Evolutionary conservation across 2,329 filamentous ascomycete genomes (phyloP).

Genomic region (Arthroderma sp.): DNA sequence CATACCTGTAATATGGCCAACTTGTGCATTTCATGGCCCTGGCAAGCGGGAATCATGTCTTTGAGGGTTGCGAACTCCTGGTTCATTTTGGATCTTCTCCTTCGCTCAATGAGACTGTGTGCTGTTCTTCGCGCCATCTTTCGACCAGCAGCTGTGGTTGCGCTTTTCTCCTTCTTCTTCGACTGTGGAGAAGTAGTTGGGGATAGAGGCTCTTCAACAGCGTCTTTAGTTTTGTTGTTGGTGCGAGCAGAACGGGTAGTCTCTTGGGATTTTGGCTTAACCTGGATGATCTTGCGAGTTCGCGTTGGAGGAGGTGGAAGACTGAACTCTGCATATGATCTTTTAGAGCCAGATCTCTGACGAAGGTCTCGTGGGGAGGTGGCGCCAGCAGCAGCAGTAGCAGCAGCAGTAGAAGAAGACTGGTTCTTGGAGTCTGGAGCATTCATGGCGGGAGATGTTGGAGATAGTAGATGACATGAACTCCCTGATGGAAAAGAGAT

Average conservation of each 20-base stretch:
- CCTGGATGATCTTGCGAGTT: constrained; percentile 93
- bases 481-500: constrained; percentile 20
- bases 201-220: constrained; percentile 11
- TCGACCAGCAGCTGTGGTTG: constrained; percentile 63
- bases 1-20: constrained; percentile 78
- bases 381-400: neutral
- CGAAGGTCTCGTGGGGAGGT: constrained; percentile 11
- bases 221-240: constrained; percentile 11
- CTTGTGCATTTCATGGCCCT: constrained; percentile 95
- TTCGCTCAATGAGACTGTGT: constrained; percentile 84
- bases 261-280: constrained; percentile 55
- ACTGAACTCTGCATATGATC: constrained; percentile 45
- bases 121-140: constrained; percentile 95
- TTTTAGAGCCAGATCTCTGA: constrained; percentile 25
- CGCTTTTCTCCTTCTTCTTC: constrained; percentile 64
- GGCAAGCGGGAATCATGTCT: constrained; percentile 87
- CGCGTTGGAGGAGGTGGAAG: constrained; percentile 85
- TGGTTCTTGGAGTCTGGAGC: constrained; percentile 13
- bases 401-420: too few species aligned
- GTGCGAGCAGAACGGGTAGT: constrained; percentile 19
- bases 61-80: constrained; percentile 92
- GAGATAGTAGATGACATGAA: constrained; percentile 36
- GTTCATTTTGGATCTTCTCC: constrained; percentile 93
- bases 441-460: constrained; percentile 30
- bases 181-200: constrained; percentile 6